Conservation (phyloP, 2,329 filamentous ascomycete genomes). For the Fusarium begoniae region DNA sequence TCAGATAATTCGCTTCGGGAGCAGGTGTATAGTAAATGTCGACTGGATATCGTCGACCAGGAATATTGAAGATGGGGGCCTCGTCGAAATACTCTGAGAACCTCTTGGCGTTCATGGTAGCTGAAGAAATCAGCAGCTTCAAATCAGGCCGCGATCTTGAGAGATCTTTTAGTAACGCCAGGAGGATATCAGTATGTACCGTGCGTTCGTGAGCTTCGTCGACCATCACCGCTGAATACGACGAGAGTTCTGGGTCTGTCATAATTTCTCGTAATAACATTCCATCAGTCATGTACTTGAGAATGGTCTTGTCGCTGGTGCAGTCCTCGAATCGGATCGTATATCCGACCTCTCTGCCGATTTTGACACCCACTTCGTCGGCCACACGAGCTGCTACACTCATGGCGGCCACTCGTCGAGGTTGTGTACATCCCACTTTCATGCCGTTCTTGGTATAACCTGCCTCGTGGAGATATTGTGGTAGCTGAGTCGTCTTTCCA, state of each 20-base stretch:
- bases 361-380: conserved; percentile 88
- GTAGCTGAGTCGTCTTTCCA: conserved; percentile 95
- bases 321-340: conserved; percentile 94
- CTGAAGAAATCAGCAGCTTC: conserved; percentile 90
- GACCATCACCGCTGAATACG: conserved; percentile 91
- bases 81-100: conserved; percentile 93
- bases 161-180: conserved; percentile 89
- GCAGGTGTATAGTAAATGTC: conserved; percentile 91
- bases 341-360: conserved; percentile 94
- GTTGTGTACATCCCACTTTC: conserved; percentile 94
- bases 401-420: conserved; percentile 95
- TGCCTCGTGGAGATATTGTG: conserved; percentile 92
- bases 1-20: conserved; percentile 93
- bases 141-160: conserved; percentile 83
- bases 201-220: conserved; percentile 98
- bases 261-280: conserved; percentile 92
- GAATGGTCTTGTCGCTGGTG: conserved; percentile 87
- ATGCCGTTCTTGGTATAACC: conserved; percentile 85
- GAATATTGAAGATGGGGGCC: conserved; percentile 93
- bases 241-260: conserved; percentile 83
- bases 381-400: conserved; percentile 95
- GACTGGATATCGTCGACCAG: conserved; percentile 87
- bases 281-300: conserved; percentile 98
- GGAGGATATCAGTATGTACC: conserved; percentile 87
- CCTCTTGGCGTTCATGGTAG: conserved; percentile 92